These are phyloP conservation scores for Pichia gijzeniarum DNA, from an alignment of 805 yeast genomes.

Conservation along the genomic window DNA sequence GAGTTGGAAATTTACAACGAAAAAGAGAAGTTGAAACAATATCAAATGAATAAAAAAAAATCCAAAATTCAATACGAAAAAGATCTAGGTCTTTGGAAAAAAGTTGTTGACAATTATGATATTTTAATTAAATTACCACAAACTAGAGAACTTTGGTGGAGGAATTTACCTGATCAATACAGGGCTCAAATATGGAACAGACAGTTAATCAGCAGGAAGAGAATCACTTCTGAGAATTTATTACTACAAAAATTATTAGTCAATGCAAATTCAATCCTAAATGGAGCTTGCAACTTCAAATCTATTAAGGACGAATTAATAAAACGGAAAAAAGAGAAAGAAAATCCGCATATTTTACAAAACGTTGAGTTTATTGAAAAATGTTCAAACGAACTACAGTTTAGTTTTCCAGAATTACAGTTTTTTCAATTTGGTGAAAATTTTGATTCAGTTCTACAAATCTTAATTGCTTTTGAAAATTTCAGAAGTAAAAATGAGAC, in stretches of 20 bases:
- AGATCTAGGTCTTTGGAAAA: conserved; percentile 38
- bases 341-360: conserved; percentile 10
- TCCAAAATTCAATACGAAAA: conserved; percentile 30
- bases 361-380: conserved; percentile 19
- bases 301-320: conserved; percentile 14
- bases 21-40: conserved; percentile 26
- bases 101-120: conserved; percentile 34
- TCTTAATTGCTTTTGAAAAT: conserved; percentile 19
- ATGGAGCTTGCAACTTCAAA: conserved; percentile 28
- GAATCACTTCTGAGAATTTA: conserved; percentile 12
- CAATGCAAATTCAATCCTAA: conserved; percentile 19
- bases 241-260: conserved; percentile 11
- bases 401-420: conserved; percentile 24
- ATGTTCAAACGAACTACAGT: conserved; percentile 21
- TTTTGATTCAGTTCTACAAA: conserved; percentile 25
- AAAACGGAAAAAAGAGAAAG: conserved; percentile 15
- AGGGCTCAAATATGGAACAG: conserved; percentile 48
- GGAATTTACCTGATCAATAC: conserved; percentile 42
- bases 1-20: conserved; percentile 37
- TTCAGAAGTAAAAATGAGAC: conserved; percentile 11
- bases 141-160: conserved; percentile 55
- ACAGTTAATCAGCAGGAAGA: conserved; percentile 35
- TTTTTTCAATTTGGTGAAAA: conserved; percentile 26
- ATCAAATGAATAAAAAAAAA: conserved; percentile 29
- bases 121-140: conserved; percentile 31